Base-by-base conservation (phyloP, 2,329 filamentous ascomycete genomes). In the Dichotomopilus funicola region DNA sequence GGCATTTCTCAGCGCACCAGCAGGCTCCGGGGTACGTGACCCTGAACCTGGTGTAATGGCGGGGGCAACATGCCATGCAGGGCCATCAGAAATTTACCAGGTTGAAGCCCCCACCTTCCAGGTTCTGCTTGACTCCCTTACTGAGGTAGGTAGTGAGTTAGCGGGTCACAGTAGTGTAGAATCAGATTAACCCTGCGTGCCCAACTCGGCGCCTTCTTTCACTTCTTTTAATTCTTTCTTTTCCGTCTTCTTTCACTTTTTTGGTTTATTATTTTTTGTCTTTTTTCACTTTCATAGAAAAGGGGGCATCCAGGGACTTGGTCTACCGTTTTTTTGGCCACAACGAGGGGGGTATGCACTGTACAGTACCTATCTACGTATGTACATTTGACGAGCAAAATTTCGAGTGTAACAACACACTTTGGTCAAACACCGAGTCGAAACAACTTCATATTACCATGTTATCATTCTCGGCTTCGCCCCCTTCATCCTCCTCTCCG, bases 401-500 rank as follows among this genome's bases (percentile, higher is more conserved):
- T 27, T 27, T 27, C 19, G 19, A 27, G 19, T 27, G 19, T 27
- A 27, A 27, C 19, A 27, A 27, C 19, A 27, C 19, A 27, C 19
- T 27, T 27, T 27, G 19, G 19, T 27, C 19, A 27, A 27, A 27
- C 19, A 27, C 19, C 19, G 19, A 27, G 19, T 42, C 9, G 45
- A 33, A 48, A 27, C 19, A 51, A 8, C 19, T 35, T 67, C 61
- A 68, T 65, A 70, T 63, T 52, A 69, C 62, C 27, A 56, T 60
- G 0, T 58, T 53, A n/a, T 58, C 61, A 19, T 56, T 51, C 36
- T 43, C 52, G 0, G 59, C 42, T 5, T 53, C 51, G 52, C 45
- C 54, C 37, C 41, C 35, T 66, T 66, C 72, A 2, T 73, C 74
- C 5, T 75, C 75, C 6, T 74, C 75, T 2, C 75, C 83, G 2